These are phyloP conservation scores for Schizophyllum commune DNA, from an alignment of 1,284 basidiomycete genomes.

Conservation along the genomic window DNA sequence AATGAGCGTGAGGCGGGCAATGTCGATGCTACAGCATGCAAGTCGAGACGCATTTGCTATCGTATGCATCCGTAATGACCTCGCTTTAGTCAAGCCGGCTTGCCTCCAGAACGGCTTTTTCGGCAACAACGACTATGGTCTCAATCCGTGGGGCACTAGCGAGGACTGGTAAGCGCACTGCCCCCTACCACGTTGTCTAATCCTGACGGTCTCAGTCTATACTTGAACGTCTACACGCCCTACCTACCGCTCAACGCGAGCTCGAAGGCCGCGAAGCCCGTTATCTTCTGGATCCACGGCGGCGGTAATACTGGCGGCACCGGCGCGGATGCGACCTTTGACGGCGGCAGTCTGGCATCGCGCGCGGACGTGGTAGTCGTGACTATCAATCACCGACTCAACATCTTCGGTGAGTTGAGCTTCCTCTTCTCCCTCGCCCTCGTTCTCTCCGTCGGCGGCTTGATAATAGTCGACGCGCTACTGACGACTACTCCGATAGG, in stretches of 20 bases:
- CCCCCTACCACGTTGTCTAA: too few relatives aligned
- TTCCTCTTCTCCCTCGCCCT: background rate
- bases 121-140: conserved; percentile 6
- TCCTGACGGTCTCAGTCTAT: conserved; percentile 18
- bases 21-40: conserved; percentile 15
- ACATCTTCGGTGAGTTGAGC: conserved; percentile 21
- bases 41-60: too few relatives aligned
- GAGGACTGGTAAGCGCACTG: conserved; percentile 9
- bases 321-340: conserved; percentile 28
- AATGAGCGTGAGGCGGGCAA: conserved; percentile 9
- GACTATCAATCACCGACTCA: conserved; percentile 38
- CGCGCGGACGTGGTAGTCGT: conserved; percentile 39
- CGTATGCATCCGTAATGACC: too few relatives aligned
- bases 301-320: conserved; percentile 28
- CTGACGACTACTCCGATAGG: conserved; percentile 8
- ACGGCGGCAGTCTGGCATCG: conserved; percentile 33
- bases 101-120: conserved; percentile 10
- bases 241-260: conserved; percentile 21
- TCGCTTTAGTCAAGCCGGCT: conserved; percentile 5
- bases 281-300: conserved; percentile 39
- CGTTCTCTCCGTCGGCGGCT: too few relatives aligned
- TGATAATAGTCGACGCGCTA: background rate
- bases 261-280: conserved; percentile 22
- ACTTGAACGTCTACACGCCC: conserved; percentile 37
- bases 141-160: conserved; percentile 11